phyloP scores from a whole-genome alignment of 768 basidiomycete species.

The Lactifluus hygrophoroides region DNA sequence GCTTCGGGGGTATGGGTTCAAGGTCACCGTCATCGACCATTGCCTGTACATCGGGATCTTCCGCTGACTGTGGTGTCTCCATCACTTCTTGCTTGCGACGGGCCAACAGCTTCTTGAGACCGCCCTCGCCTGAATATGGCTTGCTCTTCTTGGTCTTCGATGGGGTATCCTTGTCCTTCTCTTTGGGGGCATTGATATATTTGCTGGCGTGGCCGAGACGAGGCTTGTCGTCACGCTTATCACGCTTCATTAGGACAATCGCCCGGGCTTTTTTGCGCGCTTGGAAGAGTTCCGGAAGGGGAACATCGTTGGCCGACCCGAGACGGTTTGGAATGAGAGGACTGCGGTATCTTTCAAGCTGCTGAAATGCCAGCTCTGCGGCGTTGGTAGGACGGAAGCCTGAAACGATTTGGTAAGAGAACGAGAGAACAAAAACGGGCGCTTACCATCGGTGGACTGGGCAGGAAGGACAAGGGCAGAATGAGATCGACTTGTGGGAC shows the following conservation, averaged over 20 bases:
- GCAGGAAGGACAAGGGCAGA: constrained; percentile 5
- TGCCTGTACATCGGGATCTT: constrained; percentile 27
- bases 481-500: constrained; percentile 10
- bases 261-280: constrained; percentile 34
- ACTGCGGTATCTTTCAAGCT: constrained; percentile 71
- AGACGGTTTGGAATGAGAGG: constrained; percentile 62
- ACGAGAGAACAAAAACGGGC: neutral
- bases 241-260: constrained; percentile 53
- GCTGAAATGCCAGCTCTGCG: constrained; percentile 60
- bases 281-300: constrained; percentile 55
- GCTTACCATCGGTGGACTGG: constrained; percentile 11
- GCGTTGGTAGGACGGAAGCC: constrained; percentile 35
- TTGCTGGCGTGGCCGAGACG: constrained; percentile 34
- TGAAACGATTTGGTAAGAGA: constrained; percentile 19
- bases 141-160: constrained; percentile 38
- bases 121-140: constrained; percentile 72
- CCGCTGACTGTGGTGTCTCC: constrained; percentile 31
- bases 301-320: constrained; percentile 23
- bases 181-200: constrained; percentile 24
- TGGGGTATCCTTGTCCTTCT: constrained; percentile 24
- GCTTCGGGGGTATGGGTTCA: constrained; percentile 15
- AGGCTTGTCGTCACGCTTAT: constrained; percentile 37
- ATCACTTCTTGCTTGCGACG: constrained; percentile 51
- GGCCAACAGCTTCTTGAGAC: constrained; percentile 69
- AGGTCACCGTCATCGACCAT: constrained; percentile 29